phyloP scores from a whole-genome alignment of 352 stramenopile species.

The Phytophthora tubulina region DNA sequence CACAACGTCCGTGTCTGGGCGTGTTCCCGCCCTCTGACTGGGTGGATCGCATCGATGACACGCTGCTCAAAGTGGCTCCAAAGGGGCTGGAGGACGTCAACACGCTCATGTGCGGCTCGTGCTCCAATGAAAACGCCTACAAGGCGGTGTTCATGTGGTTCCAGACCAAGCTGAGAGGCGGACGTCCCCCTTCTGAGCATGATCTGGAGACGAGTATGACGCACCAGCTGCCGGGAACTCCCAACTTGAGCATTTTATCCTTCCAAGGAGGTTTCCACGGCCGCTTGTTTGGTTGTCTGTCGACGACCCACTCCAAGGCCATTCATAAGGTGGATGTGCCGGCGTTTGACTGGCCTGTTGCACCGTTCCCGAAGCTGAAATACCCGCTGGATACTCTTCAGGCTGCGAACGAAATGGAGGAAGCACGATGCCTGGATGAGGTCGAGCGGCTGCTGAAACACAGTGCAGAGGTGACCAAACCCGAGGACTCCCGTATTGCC shows the following conservation, averaged over 20 bases:
- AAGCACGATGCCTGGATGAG: constrained; percentile 73
- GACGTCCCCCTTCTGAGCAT: constrained; percentile 59
- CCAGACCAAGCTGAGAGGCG: constrained; percentile 75
- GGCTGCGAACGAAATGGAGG: constrained; percentile 72
- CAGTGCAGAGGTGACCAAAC: constrained; percentile 43
- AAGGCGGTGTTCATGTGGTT: constrained; percentile 92
- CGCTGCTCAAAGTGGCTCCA: constrained; percentile 67
- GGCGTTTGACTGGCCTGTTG: constrained; percentile 86
- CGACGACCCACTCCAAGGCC: constrained; percentile 86
- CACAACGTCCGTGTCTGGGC: constrained; percentile 78
- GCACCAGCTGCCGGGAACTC: constrained; percentile 73
- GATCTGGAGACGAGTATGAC: constrained; percentile 80
- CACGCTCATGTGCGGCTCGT: constrained; percentile 90
- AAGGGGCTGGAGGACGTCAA: constrained; percentile 73
- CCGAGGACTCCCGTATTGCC: constrained; percentile 56
- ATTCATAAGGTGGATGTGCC: constrained; percentile 91
- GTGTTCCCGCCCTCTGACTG: constrained; percentile 83
- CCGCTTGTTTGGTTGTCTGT: constrained; percentile 80
- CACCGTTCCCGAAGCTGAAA: constrained; percentile 70
- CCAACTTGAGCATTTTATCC: constrained; percentile 83
- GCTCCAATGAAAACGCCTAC: constrained; percentile 89
- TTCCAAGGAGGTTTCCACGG: constrained; percentile 88
- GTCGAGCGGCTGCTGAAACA: constrained; percentile 63
- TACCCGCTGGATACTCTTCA: constrained; percentile 76
- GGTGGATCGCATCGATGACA: constrained; percentile 73